These are phyloP conservation scores for Hebeloma cylindrosporum DNA, from an alignment of 768 basidiomycete species.

Conservation along the genomic window DNA sequence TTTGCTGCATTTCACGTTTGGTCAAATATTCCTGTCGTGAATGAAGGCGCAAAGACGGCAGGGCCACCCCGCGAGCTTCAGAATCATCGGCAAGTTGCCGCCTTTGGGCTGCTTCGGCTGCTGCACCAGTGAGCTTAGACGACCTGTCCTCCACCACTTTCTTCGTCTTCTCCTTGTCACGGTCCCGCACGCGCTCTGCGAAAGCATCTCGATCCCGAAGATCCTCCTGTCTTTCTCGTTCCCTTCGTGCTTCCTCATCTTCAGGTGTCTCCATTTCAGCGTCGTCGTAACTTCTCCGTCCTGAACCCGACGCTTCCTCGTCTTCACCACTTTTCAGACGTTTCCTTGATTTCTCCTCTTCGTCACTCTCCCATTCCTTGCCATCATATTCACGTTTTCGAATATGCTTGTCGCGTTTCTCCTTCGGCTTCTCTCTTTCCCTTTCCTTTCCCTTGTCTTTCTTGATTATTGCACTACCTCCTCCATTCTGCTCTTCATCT, in stretches of 20 bases:
- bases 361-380: slow-evolving; percentile 90
- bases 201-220: slow-evolving; percentile 89
- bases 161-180: slow-evolving; percentile 85
- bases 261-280: slow-evolving; percentile 52
- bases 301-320: slow-evolving; percentile 17
- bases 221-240: slow-evolving; percentile 77
- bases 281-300: slow-evolving; percentile 35
- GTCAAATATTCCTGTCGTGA: slow-evolving; percentile 95
- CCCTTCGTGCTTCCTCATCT: slow-evolving; percentile 69
- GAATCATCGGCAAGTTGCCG: slow-evolving; percentile 80
- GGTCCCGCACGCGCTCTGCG: slow-evolving; percentile 79
- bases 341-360: slow-evolving; percentile 76
- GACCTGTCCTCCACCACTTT: slow-evolving; percentile 92
- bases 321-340: slow-evolving; percentile 54
- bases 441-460: slow-evolving; percentile 30
- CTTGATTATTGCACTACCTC: slow-evolving; percentile 41
- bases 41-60: slow-evolving; percentile 78
- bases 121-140: slow-evolving; percentile 68
- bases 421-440: slow-evolving; percentile 36
- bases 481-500: slow-evolving; percentile 55
- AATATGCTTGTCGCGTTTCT: slow-evolving; percentile 60
- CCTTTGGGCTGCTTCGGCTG: slow-evolving; percentile 80
- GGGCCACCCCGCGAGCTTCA: slow-evolving; percentile 50
- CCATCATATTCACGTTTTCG: slow-evolving; percentile 81
- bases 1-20: slow-evolving; percentile 94